Percentiles rank a stretch among this genome's conserved stretches.
phyloP scores from a whole-genome alignment of 108 stramenopile genomes.

The Heterococcus sp. region DNA sequence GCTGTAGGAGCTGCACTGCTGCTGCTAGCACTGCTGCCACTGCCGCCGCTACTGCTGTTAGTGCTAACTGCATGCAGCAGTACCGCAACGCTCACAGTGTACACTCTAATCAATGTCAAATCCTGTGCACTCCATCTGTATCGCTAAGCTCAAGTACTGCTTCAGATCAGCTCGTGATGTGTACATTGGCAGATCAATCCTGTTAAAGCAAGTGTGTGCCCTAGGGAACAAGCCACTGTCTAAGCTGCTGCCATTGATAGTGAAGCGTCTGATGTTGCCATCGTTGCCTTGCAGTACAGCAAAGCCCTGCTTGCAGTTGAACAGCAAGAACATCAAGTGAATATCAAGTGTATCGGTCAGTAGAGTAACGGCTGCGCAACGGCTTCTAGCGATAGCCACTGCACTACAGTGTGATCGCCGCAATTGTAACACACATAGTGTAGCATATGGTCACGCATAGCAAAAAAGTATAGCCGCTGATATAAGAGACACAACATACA shows the following conservation, averaged over 20 bases:
- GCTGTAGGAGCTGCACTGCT: too few species aligned
- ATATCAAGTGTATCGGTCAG: neutral
- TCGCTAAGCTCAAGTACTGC: slow-evolving; percentile 82
- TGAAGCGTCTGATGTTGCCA: slow-evolving; percentile 56
- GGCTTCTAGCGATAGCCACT: too few species aligned
- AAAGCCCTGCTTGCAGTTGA: neutral
- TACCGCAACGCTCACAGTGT: slow-evolving; percentile 22
- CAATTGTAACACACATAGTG: too few species aligned
- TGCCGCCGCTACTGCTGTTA: too few species aligned
- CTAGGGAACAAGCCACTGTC: slow-evolving; percentile 73
- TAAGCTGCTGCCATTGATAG: slow-evolving; percentile 44
- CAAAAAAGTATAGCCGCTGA: too few species aligned
- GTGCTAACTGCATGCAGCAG: too few species aligned
- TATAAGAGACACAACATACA: too few species aligned
- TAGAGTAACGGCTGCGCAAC: too few species aligned
- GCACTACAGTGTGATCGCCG: too few species aligned
- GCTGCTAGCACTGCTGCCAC: too few species aligned
- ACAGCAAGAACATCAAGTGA: neutral
- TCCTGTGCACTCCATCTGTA: slow-evolving; percentile 83
- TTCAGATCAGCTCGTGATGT: slow-evolving; percentile 72
- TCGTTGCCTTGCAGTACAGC: slow-evolving; percentile 48
- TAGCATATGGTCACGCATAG: too few species aligned
- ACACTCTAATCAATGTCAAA: slow-evolving; percentile 86
- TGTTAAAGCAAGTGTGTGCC: slow-evolving; percentile 91
- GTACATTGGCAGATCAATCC: slow-evolving; percentile 92